Evolutionary conservation across 768 basidiomycete genomes (phyloP), one percentile per base, ranked within the genome.

Genomic region (Leccinum imitatum): DNA sequence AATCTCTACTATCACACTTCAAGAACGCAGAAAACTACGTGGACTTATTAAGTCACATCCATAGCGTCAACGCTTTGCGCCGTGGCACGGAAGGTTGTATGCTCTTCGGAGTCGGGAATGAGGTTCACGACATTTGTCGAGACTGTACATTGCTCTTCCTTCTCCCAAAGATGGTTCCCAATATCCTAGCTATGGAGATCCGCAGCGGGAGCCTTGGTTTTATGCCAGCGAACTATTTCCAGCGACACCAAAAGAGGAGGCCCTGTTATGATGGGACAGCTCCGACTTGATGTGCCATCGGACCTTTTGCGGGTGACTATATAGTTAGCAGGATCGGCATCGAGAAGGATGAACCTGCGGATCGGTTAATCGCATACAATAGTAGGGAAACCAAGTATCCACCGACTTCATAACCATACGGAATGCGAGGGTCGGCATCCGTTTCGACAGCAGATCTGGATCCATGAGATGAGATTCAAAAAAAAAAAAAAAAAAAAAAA

Each of bases 371-470:
- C 31, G 30, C 25, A 54, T 48, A n/a, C 35, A 19, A 50, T 33
- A 6, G 31, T 1, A 17, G n/a, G 91, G 89, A 86, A 93, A 93
- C 84, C 90, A 92, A 4, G 92, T 85, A 69, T 90, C 93, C 50
- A 84, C 76, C 60, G 87, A 90, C 69, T 88, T 85, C 59, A 83
- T 31, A 31, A 31, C 31, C 31, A 31, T 31, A 31, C 31, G 31
- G 31, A 31, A 31, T 31, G 31, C 10, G 10, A 31, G 31, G 31
- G 31, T 31, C 31, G 31, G 31, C 31, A 31, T 31, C 31, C 31
- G 31, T 31, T 31, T 31, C 31, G 31, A 31, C 10, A 31, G 31
- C 31, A 31, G 31, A 31, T 31, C 31, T 31, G 31, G 31, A 31
- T 31, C 31, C 31, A 27, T 27, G 25, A 27, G 25, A 27, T 27